phyloP scores from a whole-genome alignment of 2,329 filamentous ascomycete genomes.

The Verticillium tricorpus region DNA sequence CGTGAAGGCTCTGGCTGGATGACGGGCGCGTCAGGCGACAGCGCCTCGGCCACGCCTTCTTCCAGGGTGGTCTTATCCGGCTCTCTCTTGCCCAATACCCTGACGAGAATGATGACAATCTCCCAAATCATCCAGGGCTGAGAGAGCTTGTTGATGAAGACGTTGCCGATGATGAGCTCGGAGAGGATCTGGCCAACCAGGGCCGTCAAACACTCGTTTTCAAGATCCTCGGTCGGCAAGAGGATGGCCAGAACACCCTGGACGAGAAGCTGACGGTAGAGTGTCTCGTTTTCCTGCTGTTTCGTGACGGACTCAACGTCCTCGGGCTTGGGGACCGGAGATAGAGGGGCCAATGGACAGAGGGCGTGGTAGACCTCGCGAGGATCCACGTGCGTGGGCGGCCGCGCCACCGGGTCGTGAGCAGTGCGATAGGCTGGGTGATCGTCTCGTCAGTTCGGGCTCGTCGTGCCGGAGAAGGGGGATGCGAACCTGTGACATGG shows the following conservation, averaged over 20 bases:
- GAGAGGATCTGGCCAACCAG: slow-evolving; percentile 85
- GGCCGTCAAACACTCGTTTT: slow-evolving; percentile 79
- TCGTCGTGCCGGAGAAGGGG: neutral
- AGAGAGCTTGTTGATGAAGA: slow-evolving; percentile 73
- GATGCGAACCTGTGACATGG: slow-evolving; percentile 66
- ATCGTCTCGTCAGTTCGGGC: neutral
- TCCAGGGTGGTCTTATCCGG: slow-evolving; percentile 7
- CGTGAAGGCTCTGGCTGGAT: slow-evolving; percentile 5
- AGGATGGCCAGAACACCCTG: slow-evolving; percentile 77
- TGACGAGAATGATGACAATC: slow-evolving; percentile 67
- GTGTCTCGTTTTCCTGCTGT: slow-evolving; percentile 72
- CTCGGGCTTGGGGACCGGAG: slow-evolving; percentile 62
- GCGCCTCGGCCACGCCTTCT: slow-evolving; percentile 1
- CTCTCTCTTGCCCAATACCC: slow-evolving; percentile 27
- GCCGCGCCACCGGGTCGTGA: slow-evolving; percentile 50
- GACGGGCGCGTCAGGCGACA: slow-evolving; percentile 1
- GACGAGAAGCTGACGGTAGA: slow-evolving; percentile 85
- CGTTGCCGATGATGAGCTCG: slow-evolving; percentile 82
- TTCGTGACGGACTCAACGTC: slow-evolving; percentile 46
- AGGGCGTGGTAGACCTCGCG: slow-evolving; percentile 78
- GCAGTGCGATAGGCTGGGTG: slow-evolving; percentile 67
- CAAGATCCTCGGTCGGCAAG: slow-evolving; percentile 85
- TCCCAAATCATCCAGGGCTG: slow-evolving; percentile 91
- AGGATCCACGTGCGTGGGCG: slow-evolving; percentile 56
- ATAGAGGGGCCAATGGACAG: slow-evolving; percentile 74